Conservation (phyloP, 2,329 filamentous ascomycete species). For the Aureobasidium subglaciale region DNA sequence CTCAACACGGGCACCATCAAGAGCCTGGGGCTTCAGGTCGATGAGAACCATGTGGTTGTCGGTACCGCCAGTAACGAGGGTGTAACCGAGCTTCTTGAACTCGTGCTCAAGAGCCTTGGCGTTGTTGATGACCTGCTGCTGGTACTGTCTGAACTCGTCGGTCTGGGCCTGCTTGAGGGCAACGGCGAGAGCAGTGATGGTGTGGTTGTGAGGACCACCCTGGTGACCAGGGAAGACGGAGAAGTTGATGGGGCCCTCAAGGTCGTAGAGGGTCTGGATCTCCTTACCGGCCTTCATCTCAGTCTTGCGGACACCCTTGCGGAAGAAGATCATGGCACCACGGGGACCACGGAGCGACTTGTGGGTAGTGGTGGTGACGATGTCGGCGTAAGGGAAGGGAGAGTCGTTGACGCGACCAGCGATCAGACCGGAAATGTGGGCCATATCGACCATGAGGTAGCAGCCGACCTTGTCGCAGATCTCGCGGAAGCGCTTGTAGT, state of each 20-base stretch:
- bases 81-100: conserved; percentile 74
- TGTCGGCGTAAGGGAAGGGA: conserved; percentile 82
- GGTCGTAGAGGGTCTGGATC: conserved; percentile 64
- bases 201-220: conserved; percentile 97
- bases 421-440: conserved; percentile 90
- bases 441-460: conserved; percentile 93
- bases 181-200: conserved; percentile 90
- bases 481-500: conserved; percentile 86
- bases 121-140: conserved; percentile 82
- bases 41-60: conserved; percentile 95
- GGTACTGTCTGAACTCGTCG: conserved; percentile 86
- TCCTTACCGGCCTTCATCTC: conserved; percentile 82
- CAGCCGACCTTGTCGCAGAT: conserved; percentile 87
- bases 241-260: conserved; percentile 88
- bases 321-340: conserved; percentile 97
- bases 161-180: conserved; percentile 89
- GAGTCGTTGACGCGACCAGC: conserved; percentile 86
- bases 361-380: conserved; percentile 97
- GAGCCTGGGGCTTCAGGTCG: conserved; percentile 78
- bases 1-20: conserved; percentile 94
- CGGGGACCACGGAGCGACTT: conserved; percentile 93
- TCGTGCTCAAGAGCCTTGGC: conserved; percentile 80
- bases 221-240: conserved; percentile 98
- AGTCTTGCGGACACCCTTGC: conserved; percentile 77
- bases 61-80: conserved; percentile 85